Conservation (phyloP, 179 eudicot genomes). For the Carnegiea gigantea region DNA sequence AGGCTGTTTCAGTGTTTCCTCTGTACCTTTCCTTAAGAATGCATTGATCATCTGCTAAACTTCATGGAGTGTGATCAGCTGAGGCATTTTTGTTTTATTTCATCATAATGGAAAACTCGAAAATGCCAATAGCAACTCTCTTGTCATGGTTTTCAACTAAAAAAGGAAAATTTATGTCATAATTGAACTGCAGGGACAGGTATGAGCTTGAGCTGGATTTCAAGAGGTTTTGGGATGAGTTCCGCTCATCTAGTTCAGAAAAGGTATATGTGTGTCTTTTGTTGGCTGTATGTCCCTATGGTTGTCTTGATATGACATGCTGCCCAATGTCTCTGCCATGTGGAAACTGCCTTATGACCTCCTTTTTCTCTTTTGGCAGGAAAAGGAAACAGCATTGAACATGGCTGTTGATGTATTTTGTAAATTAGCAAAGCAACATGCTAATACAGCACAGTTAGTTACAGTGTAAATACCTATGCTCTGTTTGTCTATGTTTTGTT, state of each 20-base stretch:
- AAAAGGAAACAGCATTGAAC: conserved; percentile 94
- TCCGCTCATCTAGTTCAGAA: conserved; percentile 90
- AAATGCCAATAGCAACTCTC: not conserved
- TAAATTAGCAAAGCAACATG: conserved; percentile 93
- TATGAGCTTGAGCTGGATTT: conserved; percentile 96
- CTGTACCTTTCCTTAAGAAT: not conserved
- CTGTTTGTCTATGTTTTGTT: not conserved
- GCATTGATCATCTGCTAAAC: not conserved
- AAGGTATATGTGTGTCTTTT: conserved; percentile 48
- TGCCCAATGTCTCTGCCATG: not conserved
- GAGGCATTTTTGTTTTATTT: not conserved
- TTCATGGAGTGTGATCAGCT: not conserved
- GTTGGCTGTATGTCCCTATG: not conserved
- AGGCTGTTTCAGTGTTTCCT: not conserved
- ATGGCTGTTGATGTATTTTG: conserved; percentile 94
- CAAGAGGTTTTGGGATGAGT: conserved; percentile 97
- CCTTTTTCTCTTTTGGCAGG: conserved; percentile 51
- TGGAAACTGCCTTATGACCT: conserved; percentile 10
- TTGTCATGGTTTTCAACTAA: not conserved
- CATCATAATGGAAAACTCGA: not conserved
- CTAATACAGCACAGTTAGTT: conserved; percentile 84
- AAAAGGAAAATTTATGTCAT: not conserved
- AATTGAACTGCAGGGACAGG: conserved; percentile 50
- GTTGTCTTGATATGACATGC: not conserved
- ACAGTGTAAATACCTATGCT: conserved; percentile 46